Evolutionary conservation across 2,329 filamentous ascomycete genomes (phyloP).

Genomic region (Blumeria hordei): DNA sequence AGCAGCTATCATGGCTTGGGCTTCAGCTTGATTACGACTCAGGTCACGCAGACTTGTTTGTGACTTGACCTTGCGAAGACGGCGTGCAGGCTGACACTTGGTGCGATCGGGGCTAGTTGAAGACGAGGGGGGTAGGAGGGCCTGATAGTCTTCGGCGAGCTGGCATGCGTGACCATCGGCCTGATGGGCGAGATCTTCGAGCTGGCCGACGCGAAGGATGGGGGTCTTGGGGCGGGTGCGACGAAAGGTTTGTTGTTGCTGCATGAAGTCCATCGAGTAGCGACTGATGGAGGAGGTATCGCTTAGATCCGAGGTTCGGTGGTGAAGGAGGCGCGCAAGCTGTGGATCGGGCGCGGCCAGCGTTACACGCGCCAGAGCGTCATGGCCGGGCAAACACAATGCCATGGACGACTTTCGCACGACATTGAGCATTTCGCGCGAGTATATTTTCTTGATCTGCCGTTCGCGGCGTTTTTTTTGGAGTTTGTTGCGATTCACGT

Average conservation of each 20-base stretch:
- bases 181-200: slow-evolving; percentile 5
- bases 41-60: slow-evolving; percentile 11
- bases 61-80: slow-evolving; percentile 12
- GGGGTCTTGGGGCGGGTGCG: slow-evolving; percentile 11
- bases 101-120: slow-evolving; percentile 2
- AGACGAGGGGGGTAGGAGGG: slow-evolving; percentile 5
- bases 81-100: not conserved
- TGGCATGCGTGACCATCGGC: slow-evolving; percentile 5
- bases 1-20: not conserved
- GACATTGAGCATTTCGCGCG: not conserved
- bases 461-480: not conserved
- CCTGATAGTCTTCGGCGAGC: slow-evolving; percentile 10
- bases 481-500: not conserved
- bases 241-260: slow-evolving; percentile 1
- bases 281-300: slow-evolving; percentile 3
- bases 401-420: not conserved
- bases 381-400: not conserved
- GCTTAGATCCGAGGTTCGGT: slow-evolving; percentile 2
- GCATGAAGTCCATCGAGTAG: slow-evolving; percentile 3
- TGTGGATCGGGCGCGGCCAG: not conserved
- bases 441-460: not conserved
- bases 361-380: not conserved
- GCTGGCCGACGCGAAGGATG: slow-evolving; percentile 11
- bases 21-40: slow-evolving; percentile 6
- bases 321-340: not conserved